phyloP scores from a whole-genome alignment of 1,284 basidiomycete genomes.

The Ceratobasidium sp. region DNA sequence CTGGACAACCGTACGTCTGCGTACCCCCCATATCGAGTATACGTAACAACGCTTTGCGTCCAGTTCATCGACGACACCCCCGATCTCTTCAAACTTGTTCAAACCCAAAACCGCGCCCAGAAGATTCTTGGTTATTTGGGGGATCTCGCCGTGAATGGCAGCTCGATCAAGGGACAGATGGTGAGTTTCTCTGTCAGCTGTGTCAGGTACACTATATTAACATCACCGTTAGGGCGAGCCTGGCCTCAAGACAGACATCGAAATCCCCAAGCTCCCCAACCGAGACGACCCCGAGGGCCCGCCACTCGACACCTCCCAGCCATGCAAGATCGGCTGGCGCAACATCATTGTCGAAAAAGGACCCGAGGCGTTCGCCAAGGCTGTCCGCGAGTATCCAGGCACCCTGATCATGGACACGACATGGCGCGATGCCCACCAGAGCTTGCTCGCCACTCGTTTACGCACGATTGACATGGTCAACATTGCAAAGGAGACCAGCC shows the following conservation, averaged over 20 bases:
- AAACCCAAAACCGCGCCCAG: constrained; percentile 97
- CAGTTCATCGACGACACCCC: constrained; percentile 99
- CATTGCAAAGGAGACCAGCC: constrained; percentile 97
- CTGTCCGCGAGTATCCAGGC: constrained; percentile 95
- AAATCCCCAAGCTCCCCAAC: constrained; percentile 82
- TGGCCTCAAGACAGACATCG: constrained; percentile 89
- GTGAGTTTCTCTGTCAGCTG: constrained; percentile 51
- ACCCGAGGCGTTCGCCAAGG: constrained; percentile 98
- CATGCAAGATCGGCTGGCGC: constrained; percentile 93
- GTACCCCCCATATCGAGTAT: constrained; percentile 18
- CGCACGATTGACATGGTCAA: constrained; percentile 98
- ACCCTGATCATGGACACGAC: constrained; percentile 98
- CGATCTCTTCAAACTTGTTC: constrained; percentile 97
- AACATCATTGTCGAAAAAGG: constrained; percentile 99
- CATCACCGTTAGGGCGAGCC: constrained; percentile 77
- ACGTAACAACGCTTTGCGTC: constrained; percentile 35
- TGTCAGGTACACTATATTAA: constrained; percentile 17
- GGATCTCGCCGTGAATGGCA: constrained; percentile 97
- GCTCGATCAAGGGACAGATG: constrained; percentile 90
- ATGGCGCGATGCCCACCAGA: constrained; percentile 99
- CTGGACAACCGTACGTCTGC: constrained; percentile 84
- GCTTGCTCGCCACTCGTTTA: constrained; percentile 93
- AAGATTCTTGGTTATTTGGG: constrained; percentile 97
- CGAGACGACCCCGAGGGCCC: constrained; percentile 74
- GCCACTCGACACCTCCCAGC: constrained; percentile 78